Conservation (phyloP, 2,329 filamentous ascomycete genomes). For the Monosporascus sp. region DNA sequence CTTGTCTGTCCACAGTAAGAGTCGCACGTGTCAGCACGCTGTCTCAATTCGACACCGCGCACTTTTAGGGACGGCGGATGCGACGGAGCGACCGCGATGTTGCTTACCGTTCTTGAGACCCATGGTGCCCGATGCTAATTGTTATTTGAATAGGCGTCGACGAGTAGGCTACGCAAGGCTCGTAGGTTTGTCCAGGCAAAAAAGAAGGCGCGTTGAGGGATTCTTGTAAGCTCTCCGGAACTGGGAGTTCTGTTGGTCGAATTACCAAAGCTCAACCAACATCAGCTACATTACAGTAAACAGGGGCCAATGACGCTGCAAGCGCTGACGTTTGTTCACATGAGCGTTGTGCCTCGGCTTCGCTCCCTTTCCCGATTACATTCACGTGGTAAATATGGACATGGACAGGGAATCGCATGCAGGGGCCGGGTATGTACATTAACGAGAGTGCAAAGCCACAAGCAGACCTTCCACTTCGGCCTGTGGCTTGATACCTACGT, state of each 20-base stretch:
- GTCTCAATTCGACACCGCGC: too few species aligned
- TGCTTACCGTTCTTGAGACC: conserved; percentile 65
- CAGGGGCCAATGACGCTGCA: neutral
- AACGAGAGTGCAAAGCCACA: too few species aligned
- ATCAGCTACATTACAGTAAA: neutral
- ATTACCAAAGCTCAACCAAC: neutral
- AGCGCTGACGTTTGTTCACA: neutral
- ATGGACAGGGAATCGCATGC: neutral
- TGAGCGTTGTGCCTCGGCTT: neutral
- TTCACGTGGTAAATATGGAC: neutral
- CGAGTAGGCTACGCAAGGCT: neutral
- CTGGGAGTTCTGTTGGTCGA: neutral
- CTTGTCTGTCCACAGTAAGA: conserved; percentile 46
- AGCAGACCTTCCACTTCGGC: too few species aligned
- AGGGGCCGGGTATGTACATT: too few species aligned
- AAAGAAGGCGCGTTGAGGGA: neutral
- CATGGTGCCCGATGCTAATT: conserved; percentile 43
- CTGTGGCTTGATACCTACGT: too few species aligned
- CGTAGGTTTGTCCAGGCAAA: conserved; percentile 4
- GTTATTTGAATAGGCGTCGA: neutral
- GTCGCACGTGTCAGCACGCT: conserved; percentile 1
- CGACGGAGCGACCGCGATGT: neutral
- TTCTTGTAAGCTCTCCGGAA: conserved; percentile 8
- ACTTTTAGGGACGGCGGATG: neutral
- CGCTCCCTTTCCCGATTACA: neutral